Conservation (phyloP, 768 basidiomycete species). For the Trametes cubensis region DNA sequence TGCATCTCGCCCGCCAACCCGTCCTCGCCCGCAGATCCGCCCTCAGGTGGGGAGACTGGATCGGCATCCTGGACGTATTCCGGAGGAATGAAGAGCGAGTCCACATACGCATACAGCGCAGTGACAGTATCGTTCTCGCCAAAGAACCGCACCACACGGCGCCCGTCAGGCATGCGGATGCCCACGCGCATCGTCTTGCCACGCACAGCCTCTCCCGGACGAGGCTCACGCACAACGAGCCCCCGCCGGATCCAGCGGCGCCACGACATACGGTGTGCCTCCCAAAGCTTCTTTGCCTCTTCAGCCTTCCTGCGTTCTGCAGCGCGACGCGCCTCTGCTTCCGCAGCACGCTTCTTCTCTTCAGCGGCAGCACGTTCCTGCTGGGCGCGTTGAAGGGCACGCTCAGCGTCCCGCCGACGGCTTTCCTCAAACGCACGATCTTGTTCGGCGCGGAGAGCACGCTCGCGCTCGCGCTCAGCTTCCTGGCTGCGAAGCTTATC, state of each 20-base stretch:
- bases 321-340: constrained; percentile 41
- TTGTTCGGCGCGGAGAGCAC: constrained; percentile 71
- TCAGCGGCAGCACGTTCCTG: constrained; percentile 52
- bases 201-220: constrained; percentile 30
- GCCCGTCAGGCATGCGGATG: constrained; percentile 54
- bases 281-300: constrained; percentile 30
- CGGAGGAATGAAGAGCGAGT: constrained; percentile 56
- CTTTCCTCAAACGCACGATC: constrained; percentile 77
- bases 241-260: constrained; percentile 58
- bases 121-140: constrained; percentile 52
- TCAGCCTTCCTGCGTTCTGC: constrained; percentile 37
- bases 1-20: constrained; percentile 42
- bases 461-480: constrained; percentile 48
- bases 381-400: constrained; percentile 57
- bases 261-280: constrained; percentile 50
- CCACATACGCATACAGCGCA: constrained; percentile 73
- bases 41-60: constrained; percentile 46
- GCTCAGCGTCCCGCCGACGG: constrained; percentile 65
- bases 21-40: constrained; percentile 32
- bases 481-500: constrained; percentile 56
- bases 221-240: constrained; percentile 44
- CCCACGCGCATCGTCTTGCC: constrained; percentile 54
- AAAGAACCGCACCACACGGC: constrained; percentile 62
- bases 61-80: constrained; percentile 43
- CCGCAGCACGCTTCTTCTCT: constrained; percentile 37